Evolutionary conservation across 768 basidiomycete genomes (phyloP).

Genomic region (Phallus indusiatus): DNA sequence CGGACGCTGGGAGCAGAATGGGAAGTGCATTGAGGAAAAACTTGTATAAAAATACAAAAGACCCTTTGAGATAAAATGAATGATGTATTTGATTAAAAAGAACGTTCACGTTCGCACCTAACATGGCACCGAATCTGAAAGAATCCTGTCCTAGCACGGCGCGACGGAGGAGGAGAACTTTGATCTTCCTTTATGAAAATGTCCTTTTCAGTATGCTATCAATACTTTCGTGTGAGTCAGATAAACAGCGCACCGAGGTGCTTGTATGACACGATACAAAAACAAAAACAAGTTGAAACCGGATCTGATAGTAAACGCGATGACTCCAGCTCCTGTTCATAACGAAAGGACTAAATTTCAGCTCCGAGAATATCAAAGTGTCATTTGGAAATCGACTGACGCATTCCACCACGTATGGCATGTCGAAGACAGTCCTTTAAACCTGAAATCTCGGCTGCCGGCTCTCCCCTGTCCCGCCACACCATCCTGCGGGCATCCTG

Average conservation of each 20-base stretch:
- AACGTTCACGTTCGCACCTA: constrained; percentile 38
- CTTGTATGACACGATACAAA: constrained; percentile 56
- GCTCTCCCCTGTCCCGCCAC: constrained; percentile 73
- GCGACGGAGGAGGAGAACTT: constrained; percentile 59
- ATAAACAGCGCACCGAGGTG: constrained; percentile 44
- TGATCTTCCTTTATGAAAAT: constrained; percentile 20
- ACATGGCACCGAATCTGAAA: constrained; percentile 78
- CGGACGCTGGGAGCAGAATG: constrained; percentile 42
- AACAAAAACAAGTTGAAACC: constrained; percentile 75
- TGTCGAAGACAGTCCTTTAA: constrained; percentile 62
- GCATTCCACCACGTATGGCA: constrained; percentile 57
- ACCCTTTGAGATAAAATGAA: constrained; percentile 32
- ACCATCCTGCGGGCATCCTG: constrained; percentile 69
- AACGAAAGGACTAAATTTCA: not conserved
- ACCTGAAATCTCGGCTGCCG: constrained; percentile 54
- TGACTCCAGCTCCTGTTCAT: constrained; percentile 60
- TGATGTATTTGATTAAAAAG: not conserved
- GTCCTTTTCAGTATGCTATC: too few species aligned
- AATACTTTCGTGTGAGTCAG: too few species aligned
- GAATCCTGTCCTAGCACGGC: constrained; percentile 81
- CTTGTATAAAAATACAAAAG: constrained; percentile 73
- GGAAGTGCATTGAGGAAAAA: constrained; percentile 70
- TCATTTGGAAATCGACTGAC: constrained; percentile 36
- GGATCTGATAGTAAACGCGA: constrained; percentile 77
- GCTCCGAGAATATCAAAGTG: not conserved